Evolutionary conservation across 768 basidiomycete genomes (phyloP).

Genomic region (Steccherinum ochraceum): DNA sequence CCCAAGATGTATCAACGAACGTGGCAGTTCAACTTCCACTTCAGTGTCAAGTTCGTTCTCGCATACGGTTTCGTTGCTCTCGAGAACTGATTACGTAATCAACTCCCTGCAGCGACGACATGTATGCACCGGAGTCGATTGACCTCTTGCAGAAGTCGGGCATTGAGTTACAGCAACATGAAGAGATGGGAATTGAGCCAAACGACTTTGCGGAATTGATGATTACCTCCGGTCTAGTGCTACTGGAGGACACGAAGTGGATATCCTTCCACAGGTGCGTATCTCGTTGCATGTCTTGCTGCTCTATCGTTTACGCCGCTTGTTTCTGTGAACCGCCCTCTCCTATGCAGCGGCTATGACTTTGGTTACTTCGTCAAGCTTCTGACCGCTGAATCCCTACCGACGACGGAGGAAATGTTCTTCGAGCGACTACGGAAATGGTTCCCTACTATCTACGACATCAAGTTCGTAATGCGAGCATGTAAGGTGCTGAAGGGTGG

Average conservation of each 20-base stretch:
- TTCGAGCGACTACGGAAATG: conserved; percentile 82
- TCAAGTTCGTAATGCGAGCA: conserved; percentile 92
- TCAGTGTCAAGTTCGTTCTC: conserved; percentile 72
- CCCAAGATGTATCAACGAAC: conserved; percentile 86
- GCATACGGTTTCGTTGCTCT: not conserved
- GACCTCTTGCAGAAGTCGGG: conserved; percentile 93
- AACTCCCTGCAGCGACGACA: conserved; percentile 71
- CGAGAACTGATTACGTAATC: conserved; percentile 13
- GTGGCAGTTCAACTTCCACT: conserved; percentile 99
- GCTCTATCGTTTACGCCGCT: conserved; percentile 3
- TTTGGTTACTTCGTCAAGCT: conserved; percentile 98
- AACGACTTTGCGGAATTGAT: conserved; percentile 96
- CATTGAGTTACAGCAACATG: conserved; percentile 91
- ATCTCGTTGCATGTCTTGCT: conserved; percentile 1
- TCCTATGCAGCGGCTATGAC: conserved; percentile 78
- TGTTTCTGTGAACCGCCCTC: not conserved
- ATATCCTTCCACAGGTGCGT: conserved; percentile 95
- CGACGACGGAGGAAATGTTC: conserved; percentile 84
- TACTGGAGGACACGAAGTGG: conserved; percentile 88
- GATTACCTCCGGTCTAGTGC: conserved; percentile 92
- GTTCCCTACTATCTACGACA: conserved; percentile 97
- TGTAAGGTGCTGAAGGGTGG: conserved; percentile 81
- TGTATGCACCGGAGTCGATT: conserved; percentile 97
- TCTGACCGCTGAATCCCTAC: conserved; percentile 78
- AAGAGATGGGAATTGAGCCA: conserved; percentile 86